phyloP scores from a whole-genome alignment of 1,284 basidiomycete genomes.

The Ustilago shanxiensis region DNA sequence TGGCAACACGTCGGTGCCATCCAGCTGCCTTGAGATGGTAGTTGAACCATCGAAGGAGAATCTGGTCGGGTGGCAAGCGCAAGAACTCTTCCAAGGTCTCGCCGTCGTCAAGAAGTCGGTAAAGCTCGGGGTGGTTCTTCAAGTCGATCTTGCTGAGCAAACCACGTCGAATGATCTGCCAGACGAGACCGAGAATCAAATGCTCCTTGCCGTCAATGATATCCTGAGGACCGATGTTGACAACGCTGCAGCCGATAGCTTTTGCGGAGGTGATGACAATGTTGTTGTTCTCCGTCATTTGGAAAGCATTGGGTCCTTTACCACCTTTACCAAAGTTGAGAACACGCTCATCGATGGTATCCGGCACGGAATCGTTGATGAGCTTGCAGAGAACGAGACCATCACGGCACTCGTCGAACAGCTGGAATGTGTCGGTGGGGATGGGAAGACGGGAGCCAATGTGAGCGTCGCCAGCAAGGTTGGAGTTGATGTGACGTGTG shows the following conservation, averaged over 20 bases:
- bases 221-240: slow-evolving; percentile 96
- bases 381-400: slow-evolving; percentile 97
- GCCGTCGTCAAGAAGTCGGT: slow-evolving; percentile 92
- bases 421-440: slow-evolving; percentile 97
- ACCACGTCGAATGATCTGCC: slow-evolving; percentile 97
- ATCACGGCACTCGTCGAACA: slow-evolving; percentile 95
- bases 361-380: slow-evolving; percentile 98
- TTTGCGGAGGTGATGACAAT: slow-evolving; percentile 98
- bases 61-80: slow-evolving; percentile 93
- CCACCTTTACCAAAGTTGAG: slow-evolving; percentile 77
- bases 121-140: slow-evolving; percentile 96
- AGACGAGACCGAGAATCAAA: slow-evolving; percentile 97
- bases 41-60: slow-evolving; percentile 97
- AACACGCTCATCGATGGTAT: slow-evolving; percentile 98
- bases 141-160: slow-evolving; percentile 95
- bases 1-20: slow-evolving; percentile 82
- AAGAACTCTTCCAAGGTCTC: slow-evolving; percentile 97
- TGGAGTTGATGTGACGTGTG: slow-evolving; percentile 95
- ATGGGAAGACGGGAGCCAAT: slow-evolving; percentile 87
- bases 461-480: slow-evolving; percentile 89
- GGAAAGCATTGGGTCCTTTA: slow-evolving; percentile 84
- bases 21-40: slow-evolving; percentile 96
- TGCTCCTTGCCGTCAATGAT: slow-evolving; percentile 94
- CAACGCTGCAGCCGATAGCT: slow-evolving; percentile 97
- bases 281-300: slow-evolving; percentile 99